Evolutionary conservation across 768 basidiomycete species (phyloP).

Genomic region (Phanerochaete sordida): DNA sequence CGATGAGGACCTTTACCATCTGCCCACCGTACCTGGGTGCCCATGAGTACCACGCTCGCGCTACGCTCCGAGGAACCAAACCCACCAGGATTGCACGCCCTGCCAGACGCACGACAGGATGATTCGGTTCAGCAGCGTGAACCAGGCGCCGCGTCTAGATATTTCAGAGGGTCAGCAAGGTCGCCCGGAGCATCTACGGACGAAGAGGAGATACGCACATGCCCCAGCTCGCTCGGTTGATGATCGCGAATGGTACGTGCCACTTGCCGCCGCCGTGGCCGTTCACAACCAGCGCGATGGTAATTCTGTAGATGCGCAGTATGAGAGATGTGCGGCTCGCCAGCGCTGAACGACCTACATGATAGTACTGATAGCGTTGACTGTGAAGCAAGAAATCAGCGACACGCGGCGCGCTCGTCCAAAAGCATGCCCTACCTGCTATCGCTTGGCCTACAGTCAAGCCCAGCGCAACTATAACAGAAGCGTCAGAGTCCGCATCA

Average conservation of each 20-base stretch:
- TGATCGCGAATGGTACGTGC: constrained; percentile 29
- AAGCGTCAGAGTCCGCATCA: background rate
- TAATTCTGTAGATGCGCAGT: constrained; percentile 17
- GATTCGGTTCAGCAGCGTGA: constrained; percentile 26
- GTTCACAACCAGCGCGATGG: constrained; percentile 24
- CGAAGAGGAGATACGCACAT: constrained; percentile 16
- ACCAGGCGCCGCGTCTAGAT: constrained; percentile 28
- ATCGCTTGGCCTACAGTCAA: constrained; percentile 27
- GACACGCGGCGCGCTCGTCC: no score
- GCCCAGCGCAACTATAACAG: constrained; percentile 25
- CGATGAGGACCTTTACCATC: constrained; percentile 31
- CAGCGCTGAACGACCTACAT: background rate
- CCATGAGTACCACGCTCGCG: background rate
- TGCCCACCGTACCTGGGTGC: constrained; percentile 21
- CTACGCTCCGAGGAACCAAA: background rate
- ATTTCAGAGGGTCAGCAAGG: background rate
- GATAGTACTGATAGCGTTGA: constrained; percentile 12
- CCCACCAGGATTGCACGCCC: constrained; percentile 30
- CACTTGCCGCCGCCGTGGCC: constrained; percentile 31
- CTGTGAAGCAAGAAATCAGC: no score
- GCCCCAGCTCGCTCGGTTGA: constrained; percentile 27
- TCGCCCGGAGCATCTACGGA: background rate
- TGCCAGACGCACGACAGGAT: constrained; percentile 32
- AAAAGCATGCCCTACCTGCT: constrained; percentile 13
- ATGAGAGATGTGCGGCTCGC: background rate